These are phyloP conservation scores for Vanilla planifolia DNA, from an alignment of 106 monocot genomes.

Conservation along the genomic window DNA sequence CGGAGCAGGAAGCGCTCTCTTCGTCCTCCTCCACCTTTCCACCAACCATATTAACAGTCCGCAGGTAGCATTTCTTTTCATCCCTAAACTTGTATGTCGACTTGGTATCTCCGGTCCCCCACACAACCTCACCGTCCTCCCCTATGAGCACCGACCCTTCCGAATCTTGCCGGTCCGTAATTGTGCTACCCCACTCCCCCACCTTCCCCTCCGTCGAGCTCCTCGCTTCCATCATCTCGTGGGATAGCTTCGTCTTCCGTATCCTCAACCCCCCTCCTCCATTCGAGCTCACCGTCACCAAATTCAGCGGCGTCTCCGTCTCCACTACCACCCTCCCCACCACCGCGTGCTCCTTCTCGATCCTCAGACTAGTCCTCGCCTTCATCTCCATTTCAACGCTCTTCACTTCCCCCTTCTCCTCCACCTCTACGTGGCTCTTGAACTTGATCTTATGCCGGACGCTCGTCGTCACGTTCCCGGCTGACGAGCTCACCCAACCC, in stretches of 20 bases:
- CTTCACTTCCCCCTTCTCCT: slow-evolving; percentile 21
- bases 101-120: slow-evolving; percentile 25
- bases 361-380: slow-evolving; percentile 16
- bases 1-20: slow-evolving; percentile 8
- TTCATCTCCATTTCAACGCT: slow-evolving; percentile 15
- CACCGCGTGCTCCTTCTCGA: slow-evolving; percentile 12
- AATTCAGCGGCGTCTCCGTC: slow-evolving; percentile 11
- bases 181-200: slow-evolving; percentile 8
- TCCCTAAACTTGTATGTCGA: slow-evolving; percentile 32
- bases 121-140: slow-evolving; percentile 16
- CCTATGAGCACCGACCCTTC: slow-evolving; percentile 24
- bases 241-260: slow-evolving; percentile 27
- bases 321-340: slow-evolving; percentile 2
- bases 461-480: slow-evolving; percentile 28
- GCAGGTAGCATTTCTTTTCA: slow-evolving; percentile 26
- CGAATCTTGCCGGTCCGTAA: slow-evolving; percentile 26
- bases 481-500: slow-evolving; percentile 37
- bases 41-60: slow-evolving; percentile 21
- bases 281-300: slow-evolving; percentile 8
- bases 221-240: slow-evolving; percentile 18
- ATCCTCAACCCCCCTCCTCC: slow-evolving; percentile 11
- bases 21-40: slow-evolving; percentile 18
- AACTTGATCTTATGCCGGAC: slow-evolving; percentile 20
- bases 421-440: slow-evolving; percentile 23
- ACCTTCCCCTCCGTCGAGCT: slow-evolving; percentile 3